Percentiles rank a stretch among this genome's conserved stretches.
Conservation (phyloP, 805 yeast species). For the Starmerella stigmatis region DNA sequence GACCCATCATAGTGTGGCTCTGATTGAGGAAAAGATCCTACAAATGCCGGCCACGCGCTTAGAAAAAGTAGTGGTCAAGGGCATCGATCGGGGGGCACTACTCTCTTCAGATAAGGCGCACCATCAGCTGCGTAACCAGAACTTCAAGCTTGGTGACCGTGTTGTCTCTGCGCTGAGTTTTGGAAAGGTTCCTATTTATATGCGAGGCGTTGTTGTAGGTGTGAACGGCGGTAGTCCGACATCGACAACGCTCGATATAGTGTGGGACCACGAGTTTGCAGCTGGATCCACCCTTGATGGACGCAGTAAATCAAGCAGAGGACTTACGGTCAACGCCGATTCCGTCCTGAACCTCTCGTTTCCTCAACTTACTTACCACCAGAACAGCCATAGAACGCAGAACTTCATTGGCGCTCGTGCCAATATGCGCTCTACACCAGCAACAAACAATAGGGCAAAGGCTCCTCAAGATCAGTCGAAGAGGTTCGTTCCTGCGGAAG, state of each 20-base stretch:
- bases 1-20: slow-evolving; percentile 51
- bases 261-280: slow-evolving; percentile 73
- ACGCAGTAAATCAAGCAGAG: slow-evolving; percentile 65
- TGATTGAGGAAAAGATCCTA: slow-evolving; percentile 44
- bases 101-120: slow-evolving; percentile 64
- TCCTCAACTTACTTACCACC: slow-evolving; percentile 66
- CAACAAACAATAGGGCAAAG: neutral
- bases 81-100: slow-evolving; percentile 77
- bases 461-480: neutral
- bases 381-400: slow-evolving; percentile 39
- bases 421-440: slow-evolving; percentile 1
- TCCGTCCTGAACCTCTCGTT: slow-evolving; percentile 66
- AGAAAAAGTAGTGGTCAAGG: slow-evolving; percentile 47
- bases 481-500: neutral
- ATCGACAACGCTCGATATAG: slow-evolving; percentile 55
- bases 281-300: slow-evolving; percentile 80
- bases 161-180: slow-evolving; percentile 73
- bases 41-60: slow-evolving; percentile 31
- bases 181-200: slow-evolving; percentile 80
- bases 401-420: slow-evolving; percentile 11
- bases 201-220: slow-evolving; percentile 80
- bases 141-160: slow-evolving; percentile 79
- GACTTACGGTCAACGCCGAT: slow-evolving; percentile 71
- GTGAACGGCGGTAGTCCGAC: slow-evolving; percentile 34
- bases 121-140: slow-evolving; percentile 61